phyloP scores from a whole-genome alignment of 1,284 basidiomycete genomes.

The Ustilago trichophora region DNA sequence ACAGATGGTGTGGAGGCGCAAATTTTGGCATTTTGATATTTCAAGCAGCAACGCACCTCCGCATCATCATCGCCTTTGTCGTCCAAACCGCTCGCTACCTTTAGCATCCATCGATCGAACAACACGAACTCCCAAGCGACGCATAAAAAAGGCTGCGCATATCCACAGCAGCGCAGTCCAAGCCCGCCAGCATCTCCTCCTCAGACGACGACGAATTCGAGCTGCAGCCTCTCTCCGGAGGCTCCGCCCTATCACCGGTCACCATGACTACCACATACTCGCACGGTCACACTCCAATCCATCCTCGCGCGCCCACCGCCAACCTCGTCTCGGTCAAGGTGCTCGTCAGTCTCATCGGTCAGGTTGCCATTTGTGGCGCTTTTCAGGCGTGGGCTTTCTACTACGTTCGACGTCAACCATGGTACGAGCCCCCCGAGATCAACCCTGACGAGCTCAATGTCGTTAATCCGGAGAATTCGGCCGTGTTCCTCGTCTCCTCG shows the following conservation, averaged over 20 bases:
- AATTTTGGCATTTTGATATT: conserved; percentile 1
- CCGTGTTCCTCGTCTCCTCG: conserved; percentile 90
- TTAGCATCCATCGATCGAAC: too few relatives aligned
- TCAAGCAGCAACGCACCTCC: too few relatives aligned
- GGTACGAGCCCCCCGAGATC: conserved; percentile 76
- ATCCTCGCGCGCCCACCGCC: conserved; percentile 91
- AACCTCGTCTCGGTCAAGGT: conserved; percentile 97
- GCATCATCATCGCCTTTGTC: not conserved
- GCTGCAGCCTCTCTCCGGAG: conserved; percentile 29
- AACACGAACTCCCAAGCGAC: not conserved
- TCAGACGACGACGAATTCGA: conserved; percentile 7
- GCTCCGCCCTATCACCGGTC: conserved; percentile 5
- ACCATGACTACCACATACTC: conserved; percentile 18
- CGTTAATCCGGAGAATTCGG: conserved; percentile 92
- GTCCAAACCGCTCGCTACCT: too few relatives aligned
- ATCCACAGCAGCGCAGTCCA: too few relatives aligned
- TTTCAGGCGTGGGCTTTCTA: conserved; percentile 88
- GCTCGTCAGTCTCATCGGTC: conserved; percentile 89
- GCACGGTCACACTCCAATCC: conserved; percentile 69
- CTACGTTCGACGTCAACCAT: conserved; percentile 84
- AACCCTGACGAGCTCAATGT: conserved; percentile 82
- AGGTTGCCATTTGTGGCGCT: conserved; percentile 84
- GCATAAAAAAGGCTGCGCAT: too few relatives aligned
- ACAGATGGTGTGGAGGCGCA: too few relatives aligned
- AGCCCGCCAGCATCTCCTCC: conserved; percentile 21